Conservation (phyloP, 2,329 filamentous ascomycete genomes). For the Diaporthe vexans region DNA sequence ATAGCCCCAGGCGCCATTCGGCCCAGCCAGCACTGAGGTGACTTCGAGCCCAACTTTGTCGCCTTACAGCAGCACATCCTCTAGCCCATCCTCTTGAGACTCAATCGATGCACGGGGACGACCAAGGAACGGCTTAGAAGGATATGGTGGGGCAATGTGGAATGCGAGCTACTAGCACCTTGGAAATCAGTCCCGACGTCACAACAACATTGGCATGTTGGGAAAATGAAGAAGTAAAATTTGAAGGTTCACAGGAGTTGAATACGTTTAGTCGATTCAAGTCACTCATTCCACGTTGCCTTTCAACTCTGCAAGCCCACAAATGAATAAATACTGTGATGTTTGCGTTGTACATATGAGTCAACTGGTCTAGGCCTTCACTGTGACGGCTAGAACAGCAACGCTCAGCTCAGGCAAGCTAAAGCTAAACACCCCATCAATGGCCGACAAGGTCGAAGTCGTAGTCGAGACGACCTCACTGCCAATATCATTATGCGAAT, state of each 20-base stretch:
- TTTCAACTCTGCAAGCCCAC: neutral
- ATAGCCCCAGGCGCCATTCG: no score
- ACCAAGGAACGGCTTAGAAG: no score
- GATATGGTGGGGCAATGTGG: no score
- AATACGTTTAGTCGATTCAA: neutral
- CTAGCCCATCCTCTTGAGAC: no score
- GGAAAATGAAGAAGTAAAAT: neutral
- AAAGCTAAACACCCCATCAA: constrained; percentile 65
- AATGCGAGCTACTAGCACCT: no score
- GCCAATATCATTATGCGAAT: constrained; percentile 59
- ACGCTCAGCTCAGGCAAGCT: constrained; percentile 68
- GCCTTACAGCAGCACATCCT: no score
- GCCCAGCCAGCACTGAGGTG: no score
- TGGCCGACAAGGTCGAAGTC: constrained; percentile 56
- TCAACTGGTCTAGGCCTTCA: constrained; percentile 41
- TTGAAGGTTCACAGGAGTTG: neutral
- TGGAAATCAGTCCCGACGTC: no score
- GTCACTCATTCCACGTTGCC: neutral
- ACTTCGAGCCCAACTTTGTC: no score
- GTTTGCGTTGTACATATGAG: neutral
- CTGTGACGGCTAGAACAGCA: constrained; percentile 68
- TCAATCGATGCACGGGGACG: no score
- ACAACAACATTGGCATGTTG: no score
- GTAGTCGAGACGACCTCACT: constrained; percentile 64
- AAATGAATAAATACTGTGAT: neutral